A percentile compares a stretch with the other conserved stretches of the same genome.
These are phyloP conservation scores for Ambrosia hybrid DNA, from an alignment of 140 eudicot genomes.

Conservation along the genomic window DNA sequence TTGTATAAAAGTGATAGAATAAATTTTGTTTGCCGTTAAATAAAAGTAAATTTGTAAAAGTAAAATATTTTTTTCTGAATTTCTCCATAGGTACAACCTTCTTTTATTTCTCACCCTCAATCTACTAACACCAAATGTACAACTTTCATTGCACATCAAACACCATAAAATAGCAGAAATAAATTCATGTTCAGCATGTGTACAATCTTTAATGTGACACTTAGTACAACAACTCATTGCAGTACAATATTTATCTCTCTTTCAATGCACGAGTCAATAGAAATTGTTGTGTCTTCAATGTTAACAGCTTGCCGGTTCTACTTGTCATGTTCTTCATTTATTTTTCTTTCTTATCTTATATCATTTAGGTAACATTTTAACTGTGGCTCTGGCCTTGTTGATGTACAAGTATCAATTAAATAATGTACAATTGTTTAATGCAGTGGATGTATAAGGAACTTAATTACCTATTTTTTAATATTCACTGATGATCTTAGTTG, in stretches of 20 bases:
- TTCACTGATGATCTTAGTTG: conserved; percentile 6
- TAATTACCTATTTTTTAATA: not conserved
- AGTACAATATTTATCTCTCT: not conserved
- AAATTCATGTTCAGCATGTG: not conserved
- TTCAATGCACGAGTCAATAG: not conserved
- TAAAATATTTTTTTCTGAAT: no score
- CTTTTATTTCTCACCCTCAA: not conserved
- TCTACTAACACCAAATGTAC: not conserved
- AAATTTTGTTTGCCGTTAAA: no score
- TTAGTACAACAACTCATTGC: not conserved
- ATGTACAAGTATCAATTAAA: conserved; percentile 8
- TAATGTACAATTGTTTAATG: conserved; percentile 2
- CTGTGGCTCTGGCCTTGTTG: not conserved
- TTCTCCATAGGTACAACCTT: not conserved
- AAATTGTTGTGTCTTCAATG: conserved; percentile 1
- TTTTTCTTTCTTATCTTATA: conserved; percentile 1
- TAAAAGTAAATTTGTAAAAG: no score
- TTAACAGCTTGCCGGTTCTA: not conserved
- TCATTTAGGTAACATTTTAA: not conserved
- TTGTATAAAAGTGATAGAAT: no score
- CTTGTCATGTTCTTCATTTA: not conserved
- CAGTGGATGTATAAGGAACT: not conserved
- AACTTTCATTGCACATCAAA: not conserved
- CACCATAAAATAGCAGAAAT: not conserved
- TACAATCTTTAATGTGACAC: conserved; percentile 4